phyloP scores from a whole-genome alignment of 148 eudicot species.

The Oxyria digyna region DNA sequence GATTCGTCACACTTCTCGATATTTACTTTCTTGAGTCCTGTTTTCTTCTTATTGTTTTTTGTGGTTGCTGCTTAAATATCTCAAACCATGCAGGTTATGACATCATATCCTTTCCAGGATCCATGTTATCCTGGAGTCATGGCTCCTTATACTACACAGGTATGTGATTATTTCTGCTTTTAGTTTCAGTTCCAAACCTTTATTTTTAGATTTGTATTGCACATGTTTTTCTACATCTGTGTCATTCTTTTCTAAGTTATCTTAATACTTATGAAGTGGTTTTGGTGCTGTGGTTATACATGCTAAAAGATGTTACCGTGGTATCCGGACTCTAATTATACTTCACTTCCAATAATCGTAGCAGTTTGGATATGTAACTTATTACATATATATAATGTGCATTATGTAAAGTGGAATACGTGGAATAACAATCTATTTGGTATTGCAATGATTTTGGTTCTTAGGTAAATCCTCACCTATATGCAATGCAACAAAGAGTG shows the following conservation, averaged over 20 bases:
- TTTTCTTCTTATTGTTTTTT: neutral
- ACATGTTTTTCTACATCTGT: neutral
- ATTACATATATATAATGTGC: neutral
- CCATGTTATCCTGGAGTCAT: constrained; percentile 47
- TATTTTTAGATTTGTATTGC: neutral
- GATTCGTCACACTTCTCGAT: neutral
- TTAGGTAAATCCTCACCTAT: constrained; percentile 52
- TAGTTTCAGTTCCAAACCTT: neutral
- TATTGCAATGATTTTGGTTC: neutral
- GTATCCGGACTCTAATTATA: neutral
- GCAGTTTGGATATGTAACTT: constrained; percentile 1
- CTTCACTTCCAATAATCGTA: neutral
- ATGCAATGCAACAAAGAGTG: constrained; percentile 48
- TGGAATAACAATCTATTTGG: neutral
- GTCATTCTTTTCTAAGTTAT: neutral
- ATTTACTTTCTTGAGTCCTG: neutral
- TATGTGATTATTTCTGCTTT: constrained; percentile 11
- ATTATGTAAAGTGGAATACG: neutral
- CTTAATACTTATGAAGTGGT: neutral
- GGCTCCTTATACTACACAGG: constrained; percentile 51
- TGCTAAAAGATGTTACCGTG: neutral
- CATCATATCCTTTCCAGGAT: constrained; percentile 53
- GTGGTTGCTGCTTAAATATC: neutral
- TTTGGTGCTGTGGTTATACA: neutral
- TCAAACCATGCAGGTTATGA: constrained; percentile 29